Conservation (phyloP, 2,329 filamentous ascomycete species). For the Alternaria solani region DNA sequence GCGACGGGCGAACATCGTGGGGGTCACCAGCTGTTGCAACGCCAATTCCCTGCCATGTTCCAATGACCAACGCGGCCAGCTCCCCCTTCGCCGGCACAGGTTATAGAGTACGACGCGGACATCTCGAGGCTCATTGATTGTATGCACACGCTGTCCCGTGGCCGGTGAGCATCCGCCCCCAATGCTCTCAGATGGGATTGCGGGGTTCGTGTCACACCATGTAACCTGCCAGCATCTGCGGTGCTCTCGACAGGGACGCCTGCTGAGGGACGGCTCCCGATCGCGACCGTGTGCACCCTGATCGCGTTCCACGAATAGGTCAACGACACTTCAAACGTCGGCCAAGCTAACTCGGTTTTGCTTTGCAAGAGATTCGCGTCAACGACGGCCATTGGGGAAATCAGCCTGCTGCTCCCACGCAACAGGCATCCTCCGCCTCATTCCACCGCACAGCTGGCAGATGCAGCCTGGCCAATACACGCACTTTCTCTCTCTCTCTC, state of each 20-base stretch:
- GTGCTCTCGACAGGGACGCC: neutral
- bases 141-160: neutral
- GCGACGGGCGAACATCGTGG: slow-evolving; percentile 20
- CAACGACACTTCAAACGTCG: neutral
- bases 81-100: slow-evolving; percentile 16
- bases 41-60: slow-evolving; percentile 6
- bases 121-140: slow-evolving; percentile 6
- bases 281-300: slow-evolving; percentile 9
- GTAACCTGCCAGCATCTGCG: slow-evolving; percentile 18
- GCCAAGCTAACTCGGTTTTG: slow-evolving; percentile 4
- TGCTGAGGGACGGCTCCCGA: slow-evolving; percentile 6
- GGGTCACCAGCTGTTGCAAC: slow-evolving; percentile 12
- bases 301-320: slow-evolving; percentile 4
- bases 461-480: slow-evolving; percentile 1
- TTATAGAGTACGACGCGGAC: slow-evolving; percentile 2
- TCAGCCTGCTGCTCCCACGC: slow-evolving; percentile 1
- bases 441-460: neutral
- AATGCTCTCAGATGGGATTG: slow-evolving; percentile 2
- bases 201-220: slow-evolving; percentile 18
- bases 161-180: neutral
- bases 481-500: neutral
- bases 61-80: slow-evolving; percentile 2
- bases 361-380: slow-evolving; percentile 11
- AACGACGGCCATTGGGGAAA: slow-evolving; percentile 3
- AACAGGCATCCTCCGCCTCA: slow-evolving; percentile 14